phyloP scores from a whole-genome alignment of 192 early-diverging fungal species.

The Geranomyces michiganensis region DNA sequence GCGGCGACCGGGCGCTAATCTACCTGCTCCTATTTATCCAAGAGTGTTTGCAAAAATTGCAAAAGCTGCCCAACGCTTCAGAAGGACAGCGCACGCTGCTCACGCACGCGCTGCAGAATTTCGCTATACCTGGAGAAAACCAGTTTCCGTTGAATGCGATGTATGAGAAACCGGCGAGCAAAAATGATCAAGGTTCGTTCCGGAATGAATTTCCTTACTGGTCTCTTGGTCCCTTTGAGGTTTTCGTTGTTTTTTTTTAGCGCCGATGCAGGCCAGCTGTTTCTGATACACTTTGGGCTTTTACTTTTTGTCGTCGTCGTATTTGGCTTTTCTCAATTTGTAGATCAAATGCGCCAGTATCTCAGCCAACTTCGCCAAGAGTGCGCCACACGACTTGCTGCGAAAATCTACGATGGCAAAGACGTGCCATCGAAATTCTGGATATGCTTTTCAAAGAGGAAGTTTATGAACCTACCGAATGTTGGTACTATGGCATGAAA shows the following conservation, averaged over 20 bases:
- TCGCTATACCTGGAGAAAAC: constrained; percentile 91
- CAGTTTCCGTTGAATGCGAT: constrained; percentile 91
- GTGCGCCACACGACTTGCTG: constrained; percentile 71
- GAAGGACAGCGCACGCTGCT: constrained; percentile 81
- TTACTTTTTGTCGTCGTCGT: too few species aligned
- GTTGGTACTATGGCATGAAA: constrained; percentile 39
- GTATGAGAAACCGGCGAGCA: constrained; percentile 73
- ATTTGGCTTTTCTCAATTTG: too few species aligned
- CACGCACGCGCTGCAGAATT: constrained; percentile 86
- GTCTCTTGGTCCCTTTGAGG: too few species aligned
- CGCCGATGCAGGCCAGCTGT: too few species aligned
- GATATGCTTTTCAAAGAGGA: constrained; percentile 98
- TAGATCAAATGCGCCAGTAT: constrained; percentile 85
- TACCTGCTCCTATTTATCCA: constrained; percentile 94
- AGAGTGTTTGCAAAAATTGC: constrained; percentile 56
- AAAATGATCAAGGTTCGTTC: constrained; percentile 72
- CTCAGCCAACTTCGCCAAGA: constrained; percentile 90
- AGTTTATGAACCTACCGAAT: constrained; percentile 91
- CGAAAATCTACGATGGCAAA: constrained; percentile 76
- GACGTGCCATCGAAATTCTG: constrained; percentile 95
- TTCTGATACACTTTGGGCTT: too few species aligned
- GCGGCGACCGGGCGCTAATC: constrained; percentile 89
- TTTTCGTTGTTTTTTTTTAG: neutral
- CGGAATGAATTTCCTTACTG: neutral
- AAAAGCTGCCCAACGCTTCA: constrained; percentile 59